Evolutionary conservation across 805 yeast species (phyloP).

Genomic region (Cyberlindnera saturnus): DNA sequence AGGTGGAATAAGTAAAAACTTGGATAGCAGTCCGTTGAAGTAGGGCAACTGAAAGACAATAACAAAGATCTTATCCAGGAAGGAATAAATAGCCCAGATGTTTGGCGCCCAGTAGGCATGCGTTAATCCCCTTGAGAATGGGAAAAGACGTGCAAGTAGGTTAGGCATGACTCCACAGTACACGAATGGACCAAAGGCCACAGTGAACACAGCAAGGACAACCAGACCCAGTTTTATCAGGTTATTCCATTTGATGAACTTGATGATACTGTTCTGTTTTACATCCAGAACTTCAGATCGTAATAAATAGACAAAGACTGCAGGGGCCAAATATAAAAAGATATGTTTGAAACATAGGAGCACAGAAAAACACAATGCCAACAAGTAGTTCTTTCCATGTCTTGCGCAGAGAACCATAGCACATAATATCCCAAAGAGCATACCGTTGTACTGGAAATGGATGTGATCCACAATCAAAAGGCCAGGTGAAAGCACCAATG

Average conservation of each 20-base stretch:
- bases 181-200: conserved; percentile 78
- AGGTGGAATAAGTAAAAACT: conserved; percentile 27
- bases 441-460: conserved; percentile 95
- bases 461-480: conserved; percentile 87
- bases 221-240: conserved; percentile 55
- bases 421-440: conserved; percentile 79
- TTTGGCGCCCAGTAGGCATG: conserved; percentile 99
- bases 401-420: conserved; percentile 70
- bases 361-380: conserved; percentile 67
- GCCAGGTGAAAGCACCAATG: conserved; percentile 85
- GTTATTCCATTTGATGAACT: conserved; percentile 46
- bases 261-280: conserved; percentile 24
- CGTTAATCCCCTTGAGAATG: conserved; percentile 90
- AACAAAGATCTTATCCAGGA: conserved; percentile 64
- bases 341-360: conserved; percentile 92
- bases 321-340: conserved; percentile 89
- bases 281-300: conserved; percentile 61
- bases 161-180: conserved; percentile 53
- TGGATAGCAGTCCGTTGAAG: conserved; percentile 35
- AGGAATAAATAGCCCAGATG: conserved; percentile 91
- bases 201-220: conserved; percentile 52
- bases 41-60: conserved; percentile 31
- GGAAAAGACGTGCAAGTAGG: conserved; percentile 69
- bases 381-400: conserved; percentile 44
- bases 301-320: conserved; percentile 75